A percentile compares a stretch with the other conserved stretches of the same genome.
Evolutionary conservation across 148 eudicot genomes (phyloP).

Genomic region (Camellia sinensis): DNA sequence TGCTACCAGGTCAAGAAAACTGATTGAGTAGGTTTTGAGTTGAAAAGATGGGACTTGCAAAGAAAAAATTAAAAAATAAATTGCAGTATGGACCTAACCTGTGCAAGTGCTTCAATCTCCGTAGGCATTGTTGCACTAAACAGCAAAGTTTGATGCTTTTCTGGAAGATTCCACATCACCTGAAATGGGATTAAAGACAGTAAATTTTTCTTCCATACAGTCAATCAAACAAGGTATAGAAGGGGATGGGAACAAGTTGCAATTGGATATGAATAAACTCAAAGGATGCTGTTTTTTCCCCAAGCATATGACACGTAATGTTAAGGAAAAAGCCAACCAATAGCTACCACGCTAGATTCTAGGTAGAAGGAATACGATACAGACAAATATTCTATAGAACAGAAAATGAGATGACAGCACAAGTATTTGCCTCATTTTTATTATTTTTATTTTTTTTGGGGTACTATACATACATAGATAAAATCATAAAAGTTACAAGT

Average conservation of each 20-base stretch:
- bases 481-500: too few species aligned
- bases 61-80: not conserved
- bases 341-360: too few species aligned
- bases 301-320: not conserved
- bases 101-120: slow-evolving; percentile 58
- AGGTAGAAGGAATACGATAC: too few species aligned
- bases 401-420: too few species aligned
- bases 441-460: too few species aligned
- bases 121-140: slow-evolving; percentile 62
- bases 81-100: slow-evolving; percentile 22
- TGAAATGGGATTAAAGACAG: slow-evolving; percentile 13
- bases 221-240: not conserved
- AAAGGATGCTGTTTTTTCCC: not conserved
- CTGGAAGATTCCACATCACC: slow-evolving; percentile 53
- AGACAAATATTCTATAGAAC: too few species aligned
- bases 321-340: too few species aligned
- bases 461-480: too few species aligned
- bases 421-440: too few species aligned
- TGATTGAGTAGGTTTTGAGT: not conserved
- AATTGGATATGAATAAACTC: not conserved
- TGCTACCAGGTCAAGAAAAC: not conserved
- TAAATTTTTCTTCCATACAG: not conserved
- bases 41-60: not conserved
- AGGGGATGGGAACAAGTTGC: not conserved
- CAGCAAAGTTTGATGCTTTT: slow-evolving; percentile 50